Conservation (phyloP, 371 early-diverging fungal species). For the Smittium culicis region DNA sequence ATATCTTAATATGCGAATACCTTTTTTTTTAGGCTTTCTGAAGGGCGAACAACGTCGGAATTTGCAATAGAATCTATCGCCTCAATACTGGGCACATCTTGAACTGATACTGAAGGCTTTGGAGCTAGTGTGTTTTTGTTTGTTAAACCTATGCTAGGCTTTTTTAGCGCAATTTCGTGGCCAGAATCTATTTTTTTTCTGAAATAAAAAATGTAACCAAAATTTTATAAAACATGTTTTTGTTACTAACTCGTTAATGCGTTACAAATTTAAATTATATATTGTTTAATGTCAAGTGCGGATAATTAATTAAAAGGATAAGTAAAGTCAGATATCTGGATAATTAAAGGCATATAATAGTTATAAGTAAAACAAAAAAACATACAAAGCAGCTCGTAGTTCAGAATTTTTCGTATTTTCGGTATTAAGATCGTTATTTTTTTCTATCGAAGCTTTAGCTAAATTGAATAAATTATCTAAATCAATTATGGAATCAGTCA, state of each 20-base stretch:
- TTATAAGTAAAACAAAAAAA: no score
- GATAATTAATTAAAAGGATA: neutral
- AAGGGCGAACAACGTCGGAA: neutral
- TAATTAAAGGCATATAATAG: neutral
- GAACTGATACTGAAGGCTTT: neutral
- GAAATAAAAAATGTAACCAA: neutral
- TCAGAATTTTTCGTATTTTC: no score
- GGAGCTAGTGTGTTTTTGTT: neutral
- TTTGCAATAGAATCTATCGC: neutral
- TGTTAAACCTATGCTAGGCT: neutral
- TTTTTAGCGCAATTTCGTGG: slow-evolving; percentile 2
- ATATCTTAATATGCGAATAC: no score
- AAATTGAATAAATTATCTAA: neutral
- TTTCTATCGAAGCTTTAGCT: neutral
- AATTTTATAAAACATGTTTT: neutral
- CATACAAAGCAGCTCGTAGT: no score
- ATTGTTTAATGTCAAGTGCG: neutral
- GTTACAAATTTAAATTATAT: neutral
- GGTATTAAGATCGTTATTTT: neutral
- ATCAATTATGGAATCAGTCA: neutral
- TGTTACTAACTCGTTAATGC: neutral
- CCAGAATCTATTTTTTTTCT: neutral
- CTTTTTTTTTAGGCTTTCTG: neutral
- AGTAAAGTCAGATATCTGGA: neutral
- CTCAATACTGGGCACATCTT: neutral